phyloP scores from a whole-genome alignment of 108 stramenopile genomes.

The Pelagomonas calceolata region DNA sequence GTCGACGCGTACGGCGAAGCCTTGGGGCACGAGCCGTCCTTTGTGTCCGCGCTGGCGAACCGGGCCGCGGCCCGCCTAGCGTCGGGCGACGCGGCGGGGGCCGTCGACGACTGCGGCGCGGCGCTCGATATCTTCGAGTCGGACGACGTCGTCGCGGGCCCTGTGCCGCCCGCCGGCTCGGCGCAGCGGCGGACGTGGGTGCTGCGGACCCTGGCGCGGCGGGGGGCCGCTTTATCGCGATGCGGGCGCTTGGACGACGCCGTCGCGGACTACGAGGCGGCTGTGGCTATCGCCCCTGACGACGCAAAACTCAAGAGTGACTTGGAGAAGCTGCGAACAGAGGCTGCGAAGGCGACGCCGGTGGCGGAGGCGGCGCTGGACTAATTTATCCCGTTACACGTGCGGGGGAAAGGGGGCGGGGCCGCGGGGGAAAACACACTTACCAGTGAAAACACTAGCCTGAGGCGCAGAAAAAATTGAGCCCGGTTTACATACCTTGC shows the following conservation, averaged over 20 bases:
- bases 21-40: conserved; percentile 8
- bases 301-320: neutral
- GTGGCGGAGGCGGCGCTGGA: too few relatives aligned
- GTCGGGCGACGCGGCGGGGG: conserved; percentile 11
- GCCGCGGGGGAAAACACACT: too few relatives aligned
- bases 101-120: conserved; percentile 29
- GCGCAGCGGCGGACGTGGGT: conserved; percentile 21
- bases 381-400: too few relatives aligned
- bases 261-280: neutral
- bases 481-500: too few relatives aligned
- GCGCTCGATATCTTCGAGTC: conserved; percentile 9
- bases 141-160: conserved; percentile 2
- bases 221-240: neutral
- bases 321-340: neutral
- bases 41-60: conserved; percentile 30
- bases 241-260: neutral
- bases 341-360: too few relatives aligned
- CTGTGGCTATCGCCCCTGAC: neutral
- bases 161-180: conserved; percentile 18
- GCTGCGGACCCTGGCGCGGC: conserved; percentile 14
- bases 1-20: neutral
- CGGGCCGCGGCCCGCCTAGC: conserved; percentile 34
- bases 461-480: too few relatives aligned
- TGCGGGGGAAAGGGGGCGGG: too few relatives aligned
- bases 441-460: too few relatives aligned